Conservation (phyloP, 768 basidiomycete species). For the Macrocybe gigantea region DNA sequence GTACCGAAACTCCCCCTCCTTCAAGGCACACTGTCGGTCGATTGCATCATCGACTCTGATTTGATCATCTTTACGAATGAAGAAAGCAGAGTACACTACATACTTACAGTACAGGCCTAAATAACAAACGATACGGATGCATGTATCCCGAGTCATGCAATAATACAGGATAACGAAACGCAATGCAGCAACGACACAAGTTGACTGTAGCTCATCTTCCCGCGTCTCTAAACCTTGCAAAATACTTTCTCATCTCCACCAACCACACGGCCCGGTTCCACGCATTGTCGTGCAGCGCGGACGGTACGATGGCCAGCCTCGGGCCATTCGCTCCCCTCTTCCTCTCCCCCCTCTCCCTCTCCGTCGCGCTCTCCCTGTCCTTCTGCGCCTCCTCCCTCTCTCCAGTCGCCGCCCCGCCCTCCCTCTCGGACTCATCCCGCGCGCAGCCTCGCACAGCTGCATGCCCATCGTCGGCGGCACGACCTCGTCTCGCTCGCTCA, state of each 20-base stretch:
- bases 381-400: not conserved
- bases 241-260: slow-evolving; percentile 9
- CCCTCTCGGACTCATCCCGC: not conserved
- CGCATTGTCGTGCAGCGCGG: slow-evolving; percentile 16
- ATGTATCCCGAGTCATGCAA: no score
- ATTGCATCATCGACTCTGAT: no score
- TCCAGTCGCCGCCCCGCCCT: not conserved
- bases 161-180: no score
- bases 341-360: not conserved
- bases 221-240: not conserved
- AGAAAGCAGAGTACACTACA: no score
- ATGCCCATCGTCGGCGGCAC: slow-evolving; percentile 34
- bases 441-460: slow-evolving; percentile 12
- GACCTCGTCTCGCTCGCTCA: slow-evolving; percentile 41
- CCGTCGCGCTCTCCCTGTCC: not conserved
- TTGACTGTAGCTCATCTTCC: no score
- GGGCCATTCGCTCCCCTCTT: not conserved
- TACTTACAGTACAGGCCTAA: no score
- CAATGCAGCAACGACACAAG: no score
- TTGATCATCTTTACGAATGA: no score
- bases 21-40: no score
- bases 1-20: no score
- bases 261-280: slow-evolving; percentile 13
- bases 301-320: slow-evolving; percentile 1
- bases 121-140: no score